Conservation (phyloP, 2,329 filamentous ascomycete genomes). For the Thyridium curvatum region DNA sequence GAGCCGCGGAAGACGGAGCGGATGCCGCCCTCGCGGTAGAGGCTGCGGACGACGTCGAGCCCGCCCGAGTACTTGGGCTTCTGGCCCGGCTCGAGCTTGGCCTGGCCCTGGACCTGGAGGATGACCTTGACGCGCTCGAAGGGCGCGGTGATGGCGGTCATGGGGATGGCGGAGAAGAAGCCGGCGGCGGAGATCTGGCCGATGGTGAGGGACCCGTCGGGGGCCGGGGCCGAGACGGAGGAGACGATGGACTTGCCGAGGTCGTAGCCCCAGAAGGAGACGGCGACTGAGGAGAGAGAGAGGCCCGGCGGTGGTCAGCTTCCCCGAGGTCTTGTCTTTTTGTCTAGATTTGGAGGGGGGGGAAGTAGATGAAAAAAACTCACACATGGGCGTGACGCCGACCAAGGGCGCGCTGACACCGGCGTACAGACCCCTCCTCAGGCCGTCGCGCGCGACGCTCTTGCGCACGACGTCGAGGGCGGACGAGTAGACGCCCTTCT, state of each 20-base stretch:
- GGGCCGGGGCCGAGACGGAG: slow-evolving; percentile 55
- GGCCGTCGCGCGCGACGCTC: slow-evolving; percentile 80
- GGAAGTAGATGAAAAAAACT: slow-evolving; percentile 31
- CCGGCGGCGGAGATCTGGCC: slow-evolving; percentile 85
- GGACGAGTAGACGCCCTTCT: slow-evolving; percentile 83
- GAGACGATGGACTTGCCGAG: slow-evolving; percentile 86
- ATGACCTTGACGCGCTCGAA: slow-evolving; percentile 99
- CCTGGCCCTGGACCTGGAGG: slow-evolving; percentile 93
- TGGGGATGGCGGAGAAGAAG: slow-evolving; percentile 96
- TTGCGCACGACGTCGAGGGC: slow-evolving; percentile 89
- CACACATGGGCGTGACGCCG: slow-evolving; percentile 98
- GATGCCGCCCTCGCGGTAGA: slow-evolving; percentile 86
- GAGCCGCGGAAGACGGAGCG: slow-evolving; percentile 89
- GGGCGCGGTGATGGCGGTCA: slow-evolving; percentile 96
- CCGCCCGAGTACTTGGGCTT: slow-evolving; percentile 88
- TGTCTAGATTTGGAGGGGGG: not conserved
- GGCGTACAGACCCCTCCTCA: slow-evolving; percentile 81
- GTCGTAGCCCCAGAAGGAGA: slow-evolving; percentile 83
- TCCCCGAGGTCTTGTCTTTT: slow-evolving; percentile 1
- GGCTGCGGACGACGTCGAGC: slow-evolving; percentile 82
- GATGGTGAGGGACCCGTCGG: slow-evolving; percentile 69
- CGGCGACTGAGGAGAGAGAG: slow-evolving; percentile 45
- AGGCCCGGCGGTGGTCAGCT: slow-evolving; percentile 2
- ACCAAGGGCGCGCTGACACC: slow-evolving; percentile 92
- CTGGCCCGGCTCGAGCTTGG: slow-evolving; percentile 75